phyloP scores from a whole-genome alignment of 495 filamentous ascomycete genomes.

The Penicillium arizonense region DNA sequence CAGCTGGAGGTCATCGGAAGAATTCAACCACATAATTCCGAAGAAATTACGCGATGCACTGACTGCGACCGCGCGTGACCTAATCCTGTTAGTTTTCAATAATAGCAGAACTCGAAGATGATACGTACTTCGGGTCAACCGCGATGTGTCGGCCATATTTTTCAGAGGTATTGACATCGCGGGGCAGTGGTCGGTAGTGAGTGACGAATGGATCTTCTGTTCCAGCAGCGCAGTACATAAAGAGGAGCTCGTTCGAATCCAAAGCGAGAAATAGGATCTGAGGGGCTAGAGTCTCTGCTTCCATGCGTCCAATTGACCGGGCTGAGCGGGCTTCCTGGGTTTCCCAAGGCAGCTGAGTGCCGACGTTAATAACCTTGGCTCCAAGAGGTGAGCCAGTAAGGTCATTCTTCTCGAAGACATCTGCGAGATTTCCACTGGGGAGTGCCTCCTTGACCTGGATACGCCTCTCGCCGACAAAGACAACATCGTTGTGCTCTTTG shows the following conservation, averaged over 20 bases:
- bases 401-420: constrained; percentile 69
- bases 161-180: constrained; percentile 51
- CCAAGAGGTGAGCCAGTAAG: constrained; percentile 62
- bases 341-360: constrained; percentile 31
- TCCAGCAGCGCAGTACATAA: constrained; percentile 59
- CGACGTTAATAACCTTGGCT: constrained; percentile 43
- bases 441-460: constrained; percentile 65
- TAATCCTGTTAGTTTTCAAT: constrained; percentile 23
- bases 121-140: constrained; percentile 68
- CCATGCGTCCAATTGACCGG: neutral
- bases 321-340: constrained; percentile 20
- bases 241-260: constrained; percentile 65
- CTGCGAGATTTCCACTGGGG: constrained; percentile 59
- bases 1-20: constrained; percentile 27
- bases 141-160: constrained; percentile 75
- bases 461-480: constrained; percentile 75
- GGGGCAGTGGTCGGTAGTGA: constrained; percentile 54
- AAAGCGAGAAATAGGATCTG: constrained; percentile 75
- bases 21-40: constrained; percentile 51
- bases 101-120: neutral
- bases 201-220: constrained; percentile 56
- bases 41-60: constrained; percentile 58
- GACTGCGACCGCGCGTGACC: constrained; percentile 65
- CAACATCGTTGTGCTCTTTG: constrained; percentile 73
- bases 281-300: constrained; percentile 53